phyloP scores from a whole-genome alignment of 1,139 yeast species.

The Yamadazyma buinensis region DNA sequence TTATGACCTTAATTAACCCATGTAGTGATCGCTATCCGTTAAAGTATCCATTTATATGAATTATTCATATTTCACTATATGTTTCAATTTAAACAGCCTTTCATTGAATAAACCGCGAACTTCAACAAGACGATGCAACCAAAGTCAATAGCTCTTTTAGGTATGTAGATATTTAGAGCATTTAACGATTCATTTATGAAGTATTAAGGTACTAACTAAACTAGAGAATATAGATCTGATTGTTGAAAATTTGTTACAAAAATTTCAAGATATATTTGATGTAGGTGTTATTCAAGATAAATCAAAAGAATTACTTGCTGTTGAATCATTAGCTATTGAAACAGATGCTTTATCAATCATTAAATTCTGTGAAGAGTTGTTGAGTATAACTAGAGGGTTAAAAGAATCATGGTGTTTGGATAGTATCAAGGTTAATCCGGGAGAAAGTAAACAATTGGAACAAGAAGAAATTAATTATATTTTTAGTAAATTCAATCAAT shows the following conservation, averaged over 20 bases:
- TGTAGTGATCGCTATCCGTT: no score
- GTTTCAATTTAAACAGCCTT: no score
- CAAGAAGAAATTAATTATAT: constrained; percentile 25
- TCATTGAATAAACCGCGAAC: neutral
- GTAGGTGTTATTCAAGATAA: constrained; percentile 42
- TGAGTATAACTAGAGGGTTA: constrained; percentile 45
- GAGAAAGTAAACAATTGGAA: constrained; percentile 13
- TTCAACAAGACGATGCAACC: constrained; percentile 32
- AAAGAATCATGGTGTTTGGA: constrained; percentile 59
- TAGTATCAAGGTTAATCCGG: constrained; percentile 36
- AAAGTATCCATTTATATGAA: no score
- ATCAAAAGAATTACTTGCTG: constrained; percentile 48
- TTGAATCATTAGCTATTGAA: constrained; percentile 54
- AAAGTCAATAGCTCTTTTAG: constrained; percentile 40
- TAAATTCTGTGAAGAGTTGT: constrained; percentile 50
- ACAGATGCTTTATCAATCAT: constrained; percentile 50
- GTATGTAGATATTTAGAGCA: constrained; percentile 22
- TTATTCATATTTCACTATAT: no score
- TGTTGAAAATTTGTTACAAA: constrained; percentile 40
- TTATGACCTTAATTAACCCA: no score
- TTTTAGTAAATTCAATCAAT: constrained; percentile 36
- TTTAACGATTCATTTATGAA: neutral
- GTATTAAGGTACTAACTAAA: constrained; percentile 15
- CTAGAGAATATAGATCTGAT: constrained; percentile 38
- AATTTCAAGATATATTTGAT: constrained; percentile 44